Evolutionary conservation across 2,329 filamentous ascomycete species (phyloP), one percentile per base, ranked within the genome.

Genomic region (Beauveria sp.): DNA sequence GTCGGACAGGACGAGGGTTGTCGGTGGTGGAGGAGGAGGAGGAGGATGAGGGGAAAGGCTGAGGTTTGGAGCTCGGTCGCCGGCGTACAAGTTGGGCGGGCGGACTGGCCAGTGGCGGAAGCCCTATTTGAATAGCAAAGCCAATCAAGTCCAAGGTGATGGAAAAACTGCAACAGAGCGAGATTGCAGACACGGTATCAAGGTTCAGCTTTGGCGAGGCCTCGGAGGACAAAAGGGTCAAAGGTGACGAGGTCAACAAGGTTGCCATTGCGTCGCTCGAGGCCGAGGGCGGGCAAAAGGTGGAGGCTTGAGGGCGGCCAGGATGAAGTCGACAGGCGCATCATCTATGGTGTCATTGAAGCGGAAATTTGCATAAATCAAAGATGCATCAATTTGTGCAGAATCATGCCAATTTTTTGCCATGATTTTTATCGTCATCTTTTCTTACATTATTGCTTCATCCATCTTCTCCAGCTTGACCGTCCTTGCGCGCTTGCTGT

Each of bases 281-380:
- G 41, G 26, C 43, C 26, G 24, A 46, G 24, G 41, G 34, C n/a
- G 24, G 53, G 40, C 40, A 20, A 43, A 54, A 37, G 44, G 55
- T 47, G 55, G 55, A 57, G 55, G 55, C 55, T 14, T 20, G n/a
- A 47, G 43, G 55, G 34, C 28, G 54, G 20, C 43, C 8, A 20
- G 26, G 53, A 44, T 55, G 40, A 57, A 57, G 55, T 37, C 55
- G 55, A 48, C 55, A 57, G 55, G n/a, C 30, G 28, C 14, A 46
- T 30, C 14, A 26, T 14, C 12, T 18, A 57, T 57, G 43, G 55
- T 57, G 55, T 50, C 55, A 57, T 57, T 57, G 55, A 20, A 14
- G 43, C 28, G 41, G 14, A 26, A 41, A 28, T 43, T 10, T 18
- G 52, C 20, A 18, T 9, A 37, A 54, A 43, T 54, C 41, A 22